These are phyloP conservation scores for Trichoderma endophyticum DNA, from an alignment of 2,329 filamentous ascomycete species.

Conservation along the genomic window DNA sequence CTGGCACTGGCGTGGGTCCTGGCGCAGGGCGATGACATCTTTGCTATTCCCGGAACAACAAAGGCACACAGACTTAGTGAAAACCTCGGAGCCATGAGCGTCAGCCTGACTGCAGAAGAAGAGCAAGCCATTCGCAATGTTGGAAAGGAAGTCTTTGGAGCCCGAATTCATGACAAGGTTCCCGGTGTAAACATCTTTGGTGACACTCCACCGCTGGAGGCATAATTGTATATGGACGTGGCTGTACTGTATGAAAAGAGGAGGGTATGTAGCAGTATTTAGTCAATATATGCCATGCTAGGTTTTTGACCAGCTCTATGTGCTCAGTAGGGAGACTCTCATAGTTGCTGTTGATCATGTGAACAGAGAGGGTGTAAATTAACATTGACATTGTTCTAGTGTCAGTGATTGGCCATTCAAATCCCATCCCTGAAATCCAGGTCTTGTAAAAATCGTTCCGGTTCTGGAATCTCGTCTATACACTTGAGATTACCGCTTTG, in stretches of 20 bases:
- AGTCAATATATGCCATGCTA: not conserved
- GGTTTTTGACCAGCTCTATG: not conserved
- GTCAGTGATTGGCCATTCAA: not conserved
- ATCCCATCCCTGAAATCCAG: not conserved
- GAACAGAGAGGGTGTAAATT: not conserved
- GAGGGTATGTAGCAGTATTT: not conserved
- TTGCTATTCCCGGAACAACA: conserved; percentile 56
- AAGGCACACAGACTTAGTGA: conserved; percentile 27
- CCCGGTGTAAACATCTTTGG: not conserved
- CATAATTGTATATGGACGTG: not conserved
- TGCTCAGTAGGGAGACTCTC: not conserved
- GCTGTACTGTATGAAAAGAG: not conserved
- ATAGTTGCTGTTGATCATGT: not conserved
- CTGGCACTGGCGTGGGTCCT: conserved; percentile 62
- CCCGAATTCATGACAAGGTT: not conserved
- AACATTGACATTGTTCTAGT: not conserved
- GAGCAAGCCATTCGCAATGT: conserved; percentile 1
- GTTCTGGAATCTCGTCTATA: not conserved
- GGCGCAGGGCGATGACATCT: conserved; percentile 57
- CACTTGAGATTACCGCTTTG: not conserved
- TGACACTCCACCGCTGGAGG: not conserved
- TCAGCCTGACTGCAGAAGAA: not conserved
- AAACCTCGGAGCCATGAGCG: not conserved
- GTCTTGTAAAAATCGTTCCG: not conserved
- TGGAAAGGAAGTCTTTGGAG: not conserved